Base-by-base conservation (phyloP, 768 basidiomycete genomes). In the Nevesoporus exiguus region DNA sequence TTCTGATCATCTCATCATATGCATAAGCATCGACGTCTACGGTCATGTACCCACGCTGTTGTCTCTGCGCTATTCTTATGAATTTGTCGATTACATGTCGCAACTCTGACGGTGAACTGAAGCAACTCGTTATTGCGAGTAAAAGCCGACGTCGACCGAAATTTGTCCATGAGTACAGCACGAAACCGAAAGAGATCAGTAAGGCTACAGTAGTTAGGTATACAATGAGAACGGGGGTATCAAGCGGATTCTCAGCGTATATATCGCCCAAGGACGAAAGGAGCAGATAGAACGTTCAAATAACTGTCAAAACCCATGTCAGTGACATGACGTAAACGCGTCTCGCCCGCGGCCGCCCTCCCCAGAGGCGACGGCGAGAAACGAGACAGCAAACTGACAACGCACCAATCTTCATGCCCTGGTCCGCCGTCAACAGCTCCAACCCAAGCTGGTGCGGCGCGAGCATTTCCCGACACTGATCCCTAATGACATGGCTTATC, bases 391-490 rank as follows among this genome's bases (percentile, higher is more conserved):
- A 29, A 29, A 29, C 27, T 7, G 14, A 19, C 36, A 25, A 80
- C 87, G 64, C 67, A 93, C 92, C 75, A 44, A 95, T 86, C 58
- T 79, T 79, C 83, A 88, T 88, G 19, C 94, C 95, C 70, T 88
- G 90, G 45, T 84, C 81, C 27, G 83, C 88, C 29, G 82, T 80
- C 36, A 90, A 60, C 43, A 96, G 78, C 52, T 83, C 78, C 21
- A 83, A 81, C 0, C 93, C 95, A 8, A 95, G 76, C n/a, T 73
- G 74, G 57, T 78, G 79, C 44, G 73, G 74, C 19, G 76, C 74
- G 22, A 92, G 82, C 47, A 93, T 70, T 31, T 76, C 75, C 43
- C 77, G 74, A 55, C 95, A 81, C 70, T 97, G 89, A 15, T 82
- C 75, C 41, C 83, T 79, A 55, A 98, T 95, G 27, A 88, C 73